A percentile compares a stretch with the other conserved stretches of the same genome.
phyloP scores from a whole-genome alignment of 257 asterid genomes.

The Coffea canephora region DNA sequence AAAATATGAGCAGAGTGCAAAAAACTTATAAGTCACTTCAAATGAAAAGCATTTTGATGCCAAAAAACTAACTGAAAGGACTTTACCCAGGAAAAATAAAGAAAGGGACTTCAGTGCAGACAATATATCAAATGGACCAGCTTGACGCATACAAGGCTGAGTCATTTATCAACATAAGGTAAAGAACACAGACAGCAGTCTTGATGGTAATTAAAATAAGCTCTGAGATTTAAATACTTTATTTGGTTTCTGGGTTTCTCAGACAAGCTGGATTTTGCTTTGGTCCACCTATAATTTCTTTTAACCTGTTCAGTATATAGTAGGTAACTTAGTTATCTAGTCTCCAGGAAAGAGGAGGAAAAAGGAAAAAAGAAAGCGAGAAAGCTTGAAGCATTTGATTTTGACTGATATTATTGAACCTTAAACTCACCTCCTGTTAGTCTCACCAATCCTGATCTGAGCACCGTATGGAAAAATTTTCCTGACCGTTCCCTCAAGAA shows the following conservation, averaged over 20 bases:
- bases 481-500: constrained; percentile 84
- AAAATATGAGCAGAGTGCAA: too few relatives aligned
- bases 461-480: constrained; percentile 84
- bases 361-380: neutral
- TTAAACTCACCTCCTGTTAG: constrained; percentile 71
- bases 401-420: neutral
- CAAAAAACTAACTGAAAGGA: neutral
- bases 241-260: neutral
- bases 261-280: neutral
- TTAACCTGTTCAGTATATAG: neutral
- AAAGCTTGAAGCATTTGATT: neutral
- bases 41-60: neutral
- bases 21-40: neutral
- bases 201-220: neutral
- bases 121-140: neutral
- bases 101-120: neutral
- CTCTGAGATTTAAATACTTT: neutral
- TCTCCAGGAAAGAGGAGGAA: neutral
- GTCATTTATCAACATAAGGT: neutral
- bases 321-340: neutral
- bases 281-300: neutral
- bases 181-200: neutral
- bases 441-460: constrained; percentile 83
- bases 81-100: too few relatives aligned
- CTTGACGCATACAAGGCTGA: neutral